Base-by-base conservation (phyloP, 768 basidiomycete species). In the Suillus placidus region DNA sequence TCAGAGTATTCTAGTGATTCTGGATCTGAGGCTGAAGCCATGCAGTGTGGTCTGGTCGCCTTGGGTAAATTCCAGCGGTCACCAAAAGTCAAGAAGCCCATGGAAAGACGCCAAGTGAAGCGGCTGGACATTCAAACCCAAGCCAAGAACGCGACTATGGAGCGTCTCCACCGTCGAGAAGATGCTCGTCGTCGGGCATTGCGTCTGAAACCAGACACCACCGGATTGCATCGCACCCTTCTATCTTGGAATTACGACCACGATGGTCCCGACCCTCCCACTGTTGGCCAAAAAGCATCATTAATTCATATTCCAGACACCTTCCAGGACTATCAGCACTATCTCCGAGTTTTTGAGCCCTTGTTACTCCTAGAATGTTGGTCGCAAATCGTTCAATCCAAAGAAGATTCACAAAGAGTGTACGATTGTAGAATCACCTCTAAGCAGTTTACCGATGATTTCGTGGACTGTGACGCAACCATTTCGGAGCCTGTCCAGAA, bases 191-290 rank as follows among this genome's bases (percentile, higher is more conserved):
- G 84, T 64, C 85, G 81, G 54, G 85, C 86, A 8, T 78, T 89
- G 67, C 88, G 95, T 9, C 80, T 96, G 71, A 90, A 88, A 71
- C 97, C 95, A 3, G 90, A 99, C 71, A 82, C 96, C 23, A 87
- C 88, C 37, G 83, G 81, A 7, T 87, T 99, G 26, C 91, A 97
- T 75, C 87, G 87, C 55, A 79, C 82, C 12, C 81, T 99, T 35
- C 78, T 99, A 1, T 88, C 92, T 1, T 99, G 97, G 97, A 82
- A 92, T 74, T 94, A 94, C 67, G 84, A 89, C 55, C 86, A 93
- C 69, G 74, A 73, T 13, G 87, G 89, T 26, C 75, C 86, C 43
- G 76, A 83, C 45, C 93, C 91, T 47, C 91, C 94, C 1, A 79
- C 80, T n/a, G 74, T 78, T 20, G 72, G 69, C 60, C 56, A 67